A percentile compares a stretch with the other conserved stretches of the same genome.
Conservation (phyloP, 2,329 filamentous ascomycete species). For the Alternaria alternata region DNA sequence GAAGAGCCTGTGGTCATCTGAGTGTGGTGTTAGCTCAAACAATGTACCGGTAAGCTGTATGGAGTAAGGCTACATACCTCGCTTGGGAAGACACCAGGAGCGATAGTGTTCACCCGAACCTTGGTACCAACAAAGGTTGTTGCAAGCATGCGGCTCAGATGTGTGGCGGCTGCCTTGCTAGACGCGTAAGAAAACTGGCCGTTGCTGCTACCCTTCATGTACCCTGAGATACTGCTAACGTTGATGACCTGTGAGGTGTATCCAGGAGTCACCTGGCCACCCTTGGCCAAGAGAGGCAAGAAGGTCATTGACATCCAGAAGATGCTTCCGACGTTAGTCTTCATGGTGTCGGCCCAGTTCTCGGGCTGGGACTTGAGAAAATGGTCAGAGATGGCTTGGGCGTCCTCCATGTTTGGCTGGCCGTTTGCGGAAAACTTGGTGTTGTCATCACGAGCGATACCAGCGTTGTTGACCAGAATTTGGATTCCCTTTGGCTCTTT, state of each 20-base stretch:
- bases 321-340: slow-evolving; percentile 60
- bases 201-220: slow-evolving; percentile 58
- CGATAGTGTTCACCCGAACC: slow-evolving; percentile 49
- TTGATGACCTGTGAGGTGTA: slow-evolving; percentile 63
- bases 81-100: slow-evolving; percentile 55
- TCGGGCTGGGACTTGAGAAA: slow-evolving; percentile 58
- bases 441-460: slow-evolving; percentile 61
- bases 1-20: slow-evolving; percentile 60
- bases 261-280: slow-evolving; percentile 55
- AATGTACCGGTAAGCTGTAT: no score
- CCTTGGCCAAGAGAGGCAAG: slow-evolving; percentile 62
- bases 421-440: slow-evolving; percentile 60
- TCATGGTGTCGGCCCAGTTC: slow-evolving; percentile 60
- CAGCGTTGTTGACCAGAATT: slow-evolving; percentile 63
- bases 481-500: slow-evolving; percentile 63
- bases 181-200: slow-evolving; percentile 62
- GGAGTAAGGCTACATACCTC: slow-evolving; percentile 30
- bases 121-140: slow-evolving; percentile 55
- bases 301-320: slow-evolving; percentile 65
- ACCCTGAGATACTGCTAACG: slow-evolving; percentile 60
- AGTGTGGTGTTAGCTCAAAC: not conserved
- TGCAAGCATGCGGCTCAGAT: slow-evolving; percentile 57
- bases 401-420: slow-evolving; percentile 58
- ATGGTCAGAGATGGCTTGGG: slow-evolving; percentile 60
- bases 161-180: slow-evolving; percentile 59